phyloP scores from a whole-genome alignment of 192 early-diverging fungal species.

The Glomus cerebriforme region DNA sequence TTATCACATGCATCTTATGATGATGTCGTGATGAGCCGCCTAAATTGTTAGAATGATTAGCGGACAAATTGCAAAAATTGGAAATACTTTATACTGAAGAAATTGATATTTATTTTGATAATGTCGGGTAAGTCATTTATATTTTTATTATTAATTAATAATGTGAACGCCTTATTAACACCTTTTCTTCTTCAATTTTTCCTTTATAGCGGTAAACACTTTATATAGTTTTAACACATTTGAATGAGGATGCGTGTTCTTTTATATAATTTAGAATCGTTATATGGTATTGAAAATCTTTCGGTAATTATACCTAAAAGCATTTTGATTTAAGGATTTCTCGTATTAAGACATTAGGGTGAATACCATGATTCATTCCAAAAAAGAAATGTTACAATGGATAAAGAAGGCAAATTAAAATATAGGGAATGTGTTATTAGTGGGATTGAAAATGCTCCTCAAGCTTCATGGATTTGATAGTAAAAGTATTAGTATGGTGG shows the following conservation, averaged over 20 bases:
- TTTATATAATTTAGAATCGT: conserved; percentile 61
- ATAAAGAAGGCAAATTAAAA: conserved; percentile 40
- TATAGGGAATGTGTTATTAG: conserved; percentile 35
- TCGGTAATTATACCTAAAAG: conserved; percentile 56
- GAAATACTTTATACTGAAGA: conserved; percentile 69
- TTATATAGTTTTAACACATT: conserved; percentile 64
- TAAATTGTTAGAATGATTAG: no score
- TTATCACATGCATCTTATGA: no score
- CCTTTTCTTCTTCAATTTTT: no score
- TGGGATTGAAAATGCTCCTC: conserved; percentile 44
- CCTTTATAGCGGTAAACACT: conserved; percentile 60
- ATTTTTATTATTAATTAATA: no score
- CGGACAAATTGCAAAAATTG: no score
- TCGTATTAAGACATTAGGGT: conserved; percentile 47
- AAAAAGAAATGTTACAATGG: conserved; percentile 40
- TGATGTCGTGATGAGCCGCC: no score
- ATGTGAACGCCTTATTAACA: background rate
- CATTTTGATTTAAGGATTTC: conserved; percentile 63
- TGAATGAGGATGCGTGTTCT: conserved; percentile 69
- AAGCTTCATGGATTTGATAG: conserved; percentile 66
- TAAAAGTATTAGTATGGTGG: conserved; percentile 74
- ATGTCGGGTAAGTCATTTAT: conserved; percentile 52
- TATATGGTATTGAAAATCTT: conserved; percentile 65
- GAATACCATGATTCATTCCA: conserved; percentile 29
- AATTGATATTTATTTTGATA: conserved; percentile 86